Percentiles rank a stretch among this genome's conserved stretches.
These are phyloP conservation scores for Rhynchospora tenuis DNA, from an alignment of 176 grass and related monocot species.

Conservation along the genomic window DNA sequence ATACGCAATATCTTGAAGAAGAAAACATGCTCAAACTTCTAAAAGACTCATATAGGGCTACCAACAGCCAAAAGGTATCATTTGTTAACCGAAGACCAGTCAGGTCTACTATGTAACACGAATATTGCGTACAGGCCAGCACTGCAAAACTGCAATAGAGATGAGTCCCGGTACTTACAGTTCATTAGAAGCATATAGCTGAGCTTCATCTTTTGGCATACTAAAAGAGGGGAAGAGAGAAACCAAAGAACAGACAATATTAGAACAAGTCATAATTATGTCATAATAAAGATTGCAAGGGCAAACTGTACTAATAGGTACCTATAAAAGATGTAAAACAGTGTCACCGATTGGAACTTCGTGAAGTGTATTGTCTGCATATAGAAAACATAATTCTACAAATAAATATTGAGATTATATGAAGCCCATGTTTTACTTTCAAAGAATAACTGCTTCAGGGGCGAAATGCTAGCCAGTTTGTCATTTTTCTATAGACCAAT, in stretches of 20 bases:
- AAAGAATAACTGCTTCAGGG: background rate
- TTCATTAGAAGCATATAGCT: constrained; percentile 77
- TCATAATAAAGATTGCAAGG: background rate
- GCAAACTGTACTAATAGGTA: constrained; percentile 49
- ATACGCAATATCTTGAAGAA: background rate
- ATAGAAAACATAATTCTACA: constrained; percentile 35
- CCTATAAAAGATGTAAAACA: constrained; percentile 99
- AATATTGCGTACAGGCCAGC: constrained; percentile 6
- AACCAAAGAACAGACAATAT: constrained; percentile 22
- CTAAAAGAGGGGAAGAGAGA: constrained; percentile 39
- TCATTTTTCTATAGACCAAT: background rate
- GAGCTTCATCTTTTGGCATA: constrained; percentile 97
- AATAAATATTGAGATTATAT: constrained; percentile 14
- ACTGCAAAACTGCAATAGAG: background rate
- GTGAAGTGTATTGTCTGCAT: constrained; percentile 70
- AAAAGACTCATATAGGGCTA: background rate
- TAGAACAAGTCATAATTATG: constrained; percentile 8
- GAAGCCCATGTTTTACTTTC: background rate
- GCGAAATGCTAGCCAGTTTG: background rate
- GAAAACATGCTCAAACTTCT: background rate
- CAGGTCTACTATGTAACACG: background rate
- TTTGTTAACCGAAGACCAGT: background rate
- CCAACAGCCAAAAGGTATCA: background rate
- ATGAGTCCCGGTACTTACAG: constrained; percentile 47
- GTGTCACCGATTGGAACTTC: constrained; percentile 48